Conservation (phyloP, 306 rosid species). For the Erythrophleum fordii region DNA sequence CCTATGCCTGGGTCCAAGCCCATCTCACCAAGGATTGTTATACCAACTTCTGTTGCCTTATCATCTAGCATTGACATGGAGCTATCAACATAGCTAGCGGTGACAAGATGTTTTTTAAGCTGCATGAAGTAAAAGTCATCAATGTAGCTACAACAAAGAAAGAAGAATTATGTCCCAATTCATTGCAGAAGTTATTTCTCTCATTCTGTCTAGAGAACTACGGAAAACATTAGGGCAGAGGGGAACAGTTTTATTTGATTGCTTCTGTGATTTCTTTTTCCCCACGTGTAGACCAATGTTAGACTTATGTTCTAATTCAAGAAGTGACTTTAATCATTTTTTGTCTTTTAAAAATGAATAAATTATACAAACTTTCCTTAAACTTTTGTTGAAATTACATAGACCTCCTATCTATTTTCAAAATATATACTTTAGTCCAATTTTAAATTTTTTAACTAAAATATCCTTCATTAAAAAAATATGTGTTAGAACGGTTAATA, state of each 20-base stretch:
- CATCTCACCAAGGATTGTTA: slow-evolving; percentile 95
- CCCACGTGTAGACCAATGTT: slow-evolving; percentile 12
- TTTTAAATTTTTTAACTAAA: neutral
- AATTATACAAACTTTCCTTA: no score
- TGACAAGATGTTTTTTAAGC: slow-evolving; percentile 87
- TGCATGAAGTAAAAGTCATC: slow-evolving; percentile 50
- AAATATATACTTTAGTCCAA: neutral
- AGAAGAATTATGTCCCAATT: neutral
- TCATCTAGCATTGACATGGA: slow-evolving; percentile 72
- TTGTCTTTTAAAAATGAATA: neutral
- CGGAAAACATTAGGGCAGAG: slow-evolving; percentile 16
- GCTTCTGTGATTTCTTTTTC: slow-evolving; percentile 1
- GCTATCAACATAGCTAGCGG: slow-evolving; percentile 94
- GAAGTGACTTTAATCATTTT: neutral
- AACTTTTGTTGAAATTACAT: no score
- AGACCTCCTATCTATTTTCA: neutral
- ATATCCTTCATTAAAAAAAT: neutral
- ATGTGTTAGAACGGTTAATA: no score
- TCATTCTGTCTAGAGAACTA: slow-evolving; percentile 20
- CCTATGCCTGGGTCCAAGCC: slow-evolving; percentile 99
- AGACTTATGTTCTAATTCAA: slow-evolving; percentile 1
- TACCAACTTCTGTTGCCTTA: slow-evolving; percentile 78
- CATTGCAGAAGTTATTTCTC: neutral
- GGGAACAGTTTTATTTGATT: slow-evolving; percentile 23
- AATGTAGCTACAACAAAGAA: slow-evolving; percentile 26